Percentiles rank a stretch among this genome's conserved stretches.
Conservation (phyloP, 2,329 filamentous ascomycete species). For the Hymenoscyphus infarciens region DNA sequence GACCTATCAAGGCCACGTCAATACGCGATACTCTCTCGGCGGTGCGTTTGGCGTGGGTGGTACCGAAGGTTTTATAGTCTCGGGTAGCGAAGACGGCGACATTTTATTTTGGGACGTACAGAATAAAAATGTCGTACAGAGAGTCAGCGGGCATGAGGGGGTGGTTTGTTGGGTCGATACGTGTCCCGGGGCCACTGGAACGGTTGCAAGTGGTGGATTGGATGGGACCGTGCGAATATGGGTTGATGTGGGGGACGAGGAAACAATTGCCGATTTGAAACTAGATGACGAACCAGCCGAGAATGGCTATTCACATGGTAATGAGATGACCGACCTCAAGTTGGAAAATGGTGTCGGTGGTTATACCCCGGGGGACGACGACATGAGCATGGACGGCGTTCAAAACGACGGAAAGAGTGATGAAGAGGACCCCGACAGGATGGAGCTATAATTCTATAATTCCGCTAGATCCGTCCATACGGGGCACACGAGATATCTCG, state of each 20-base stretch:
- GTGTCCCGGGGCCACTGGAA: slow-evolving; percentile 47
- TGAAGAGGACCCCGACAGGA: slow-evolving; percentile 17
- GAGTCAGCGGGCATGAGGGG: slow-evolving; percentile 50
- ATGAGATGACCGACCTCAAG: slow-evolving; percentile 18
- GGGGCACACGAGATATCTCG: not conserved
- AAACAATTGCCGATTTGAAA: slow-evolving; percentile 22
- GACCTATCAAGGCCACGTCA: slow-evolving; percentile 91
- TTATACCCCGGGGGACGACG: slow-evolving; percentile 27
- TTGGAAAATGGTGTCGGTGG: slow-evolving; percentile 20
- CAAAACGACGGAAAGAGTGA: slow-evolving; percentile 7
- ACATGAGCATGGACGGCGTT: slow-evolving; percentile 18
- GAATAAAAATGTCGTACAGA: slow-evolving; percentile 78
- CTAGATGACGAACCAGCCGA: slow-evolving; percentile 12
- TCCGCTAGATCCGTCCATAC: not conserved
- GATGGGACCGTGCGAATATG: slow-evolving; percentile 62
- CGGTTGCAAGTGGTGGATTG: slow-evolving; percentile 57
- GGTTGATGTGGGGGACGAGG: slow-evolving; percentile 41
- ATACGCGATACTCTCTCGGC: slow-evolving; percentile 78
- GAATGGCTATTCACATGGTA: slow-evolving; percentile 10
- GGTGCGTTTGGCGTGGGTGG: slow-evolving; percentile 75
- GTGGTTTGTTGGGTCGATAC: slow-evolving; percentile 67
- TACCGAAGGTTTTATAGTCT: slow-evolving; percentile 61
- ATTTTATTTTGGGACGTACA: slow-evolving; percentile 88
- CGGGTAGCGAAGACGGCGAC: slow-evolving; percentile 82
- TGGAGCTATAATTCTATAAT: slow-evolving; percentile 19